These are phyloP conservation scores for Irineochytrium annulatum DNA, from an alignment of 192 early-diverging fungal species.

Conservation along the genomic window DNA sequence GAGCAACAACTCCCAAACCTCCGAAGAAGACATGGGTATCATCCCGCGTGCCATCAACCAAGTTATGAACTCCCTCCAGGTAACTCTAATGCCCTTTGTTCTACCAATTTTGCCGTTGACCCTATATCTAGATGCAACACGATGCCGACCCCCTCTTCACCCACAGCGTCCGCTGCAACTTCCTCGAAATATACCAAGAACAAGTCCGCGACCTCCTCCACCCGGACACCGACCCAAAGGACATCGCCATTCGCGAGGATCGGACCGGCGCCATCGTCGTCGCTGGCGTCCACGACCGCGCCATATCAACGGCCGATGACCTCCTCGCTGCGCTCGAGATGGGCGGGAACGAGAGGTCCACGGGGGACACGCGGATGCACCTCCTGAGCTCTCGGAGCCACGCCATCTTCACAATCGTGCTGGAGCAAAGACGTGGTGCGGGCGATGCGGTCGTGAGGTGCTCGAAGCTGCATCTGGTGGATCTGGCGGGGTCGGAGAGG, in stretches of 20 bases:
- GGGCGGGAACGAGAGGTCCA: slow-evolving; percentile 40
- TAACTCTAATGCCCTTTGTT: neutral
- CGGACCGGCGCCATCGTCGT: slow-evolving; percentile 37
- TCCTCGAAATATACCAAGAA: slow-evolving; percentile 59
- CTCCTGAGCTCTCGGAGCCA: slow-evolving; percentile 40
- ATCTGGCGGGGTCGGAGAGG: slow-evolving; percentile 84
- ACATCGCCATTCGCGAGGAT: slow-evolving; percentile 46
- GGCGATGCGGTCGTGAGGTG: slow-evolving; percentile 11
- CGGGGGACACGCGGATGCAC: slow-evolving; percentile 51
- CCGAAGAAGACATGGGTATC: slow-evolving; percentile 34
- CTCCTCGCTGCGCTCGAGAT: slow-evolving; percentile 29
- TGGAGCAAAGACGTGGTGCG: slow-evolving; percentile 33
- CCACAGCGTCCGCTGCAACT: slow-evolving; percentile 35
- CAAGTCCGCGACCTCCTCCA: slow-evolving; percentile 48
- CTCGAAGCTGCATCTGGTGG: slow-evolving; percentile 72
- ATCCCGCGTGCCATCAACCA: slow-evolving; percentile 47
- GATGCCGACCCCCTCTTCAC: slow-evolving; percentile 16
- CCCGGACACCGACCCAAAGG: slow-evolving; percentile 23
- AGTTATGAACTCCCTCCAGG: slow-evolving; percentile 33
- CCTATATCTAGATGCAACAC: slow-evolving; percentile 22
- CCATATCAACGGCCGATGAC: slow-evolving; percentile 19
- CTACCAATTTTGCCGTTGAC: no score
- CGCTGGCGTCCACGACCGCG: slow-evolving; percentile 35
- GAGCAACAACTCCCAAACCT: slow-evolving; percentile 10
- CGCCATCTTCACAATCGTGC: slow-evolving; percentile 45